Percentiles rank a stretch among this genome's conserved stretches.
Evolutionary conservation across 2,329 filamentous ascomycete species (phyloP).

Genomic region (Sporothrix protearum): DNA sequence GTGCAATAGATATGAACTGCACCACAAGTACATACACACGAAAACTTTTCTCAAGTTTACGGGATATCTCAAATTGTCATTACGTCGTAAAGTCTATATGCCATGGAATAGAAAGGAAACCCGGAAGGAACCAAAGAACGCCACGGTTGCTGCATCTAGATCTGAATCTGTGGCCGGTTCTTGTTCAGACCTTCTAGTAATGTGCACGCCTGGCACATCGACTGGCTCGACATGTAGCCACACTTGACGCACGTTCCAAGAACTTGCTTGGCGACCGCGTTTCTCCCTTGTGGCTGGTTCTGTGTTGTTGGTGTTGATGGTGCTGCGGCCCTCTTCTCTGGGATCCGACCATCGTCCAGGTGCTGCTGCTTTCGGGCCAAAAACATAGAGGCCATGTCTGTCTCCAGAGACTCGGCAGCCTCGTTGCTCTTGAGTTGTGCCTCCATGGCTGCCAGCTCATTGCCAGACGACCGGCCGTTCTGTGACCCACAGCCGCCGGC

Average conservation of each 20-base stretch:
- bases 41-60: background rate
- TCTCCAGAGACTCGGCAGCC: slow-evolving; percentile 57
- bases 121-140: background rate
- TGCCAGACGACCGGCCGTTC: slow-evolving; percentile 63
- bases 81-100: slow-evolving; percentile 13
- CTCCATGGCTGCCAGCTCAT: slow-evolving; percentile 82
- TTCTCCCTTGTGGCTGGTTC: slow-evolving; percentile 28
- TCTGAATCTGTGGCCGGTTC: slow-evolving; percentile 57
- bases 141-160: slow-evolving; percentile 26
- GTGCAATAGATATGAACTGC: slow-evolving; percentile 1
- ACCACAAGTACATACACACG: background rate
- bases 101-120: background rate
- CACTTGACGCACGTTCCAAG: slow-evolving; percentile 82
- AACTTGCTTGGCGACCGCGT: slow-evolving; percentile 56
- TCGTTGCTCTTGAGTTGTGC: slow-evolving; percentile 65
- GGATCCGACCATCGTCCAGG: slow-evolving; percentile 20
- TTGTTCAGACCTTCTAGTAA: slow-evolving; percentile 90
- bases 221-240: slow-evolving; percentile 93
- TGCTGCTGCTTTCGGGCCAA: slow-evolving; percentile 36
- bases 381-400: slow-evolving; percentile 57
- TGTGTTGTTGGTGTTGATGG: slow-evolving; percentile 24
- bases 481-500: slow-evolving; percentile 70
- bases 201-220: slow-evolving; percentile 88
- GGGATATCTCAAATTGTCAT: slow-evolving; percentile 19
- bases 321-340: slow-evolving; percentile 32